Base-by-base conservation (phyloP, 2,329 filamentous ascomycete species). In the Byssothecium circinans region DNA sequence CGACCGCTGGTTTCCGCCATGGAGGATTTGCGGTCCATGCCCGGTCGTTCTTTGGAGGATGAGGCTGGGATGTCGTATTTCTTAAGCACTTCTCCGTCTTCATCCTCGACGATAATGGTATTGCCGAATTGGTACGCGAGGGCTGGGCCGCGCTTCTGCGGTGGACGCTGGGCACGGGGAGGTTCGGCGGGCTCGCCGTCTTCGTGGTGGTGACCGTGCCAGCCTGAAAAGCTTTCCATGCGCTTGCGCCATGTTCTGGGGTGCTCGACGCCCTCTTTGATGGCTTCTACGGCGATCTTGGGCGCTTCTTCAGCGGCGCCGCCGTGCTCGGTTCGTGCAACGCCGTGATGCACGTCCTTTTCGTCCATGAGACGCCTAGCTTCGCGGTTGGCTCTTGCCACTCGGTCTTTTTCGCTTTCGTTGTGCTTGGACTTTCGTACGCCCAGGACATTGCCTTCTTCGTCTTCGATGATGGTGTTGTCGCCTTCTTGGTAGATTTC, bases 91-190 rank as follows among this genome's bases (percentile, higher is more conserved):
- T 95, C 89, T 35, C 89, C 89, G 58, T 91, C 86, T 68, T 88
- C 87, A 53, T 95, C 88, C 72, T 95, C 89, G 14, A 95, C 87
- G 65, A 95, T 92, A 55, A 95, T 89, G 75, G 89, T 91, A 65
- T 89, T 91, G 53, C 89, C 89, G 62, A 90, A 92, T 57, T 91
- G 88, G 65, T 91, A 95, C 4, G 89, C 89, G 39, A 86, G 78
- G n/a, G 89, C 89, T 11, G 88, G 87, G 45, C 87, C 87, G 56
- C 81, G 78, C 30, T 78, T 74, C 32, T 67, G 64, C 35, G 68
- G 61, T 4, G 66, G 54, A 46, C 70, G 68, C 10, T 70, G 60
- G 27, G 67, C 58, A 34, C 58, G 60, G 4, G 62, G 51, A 8
- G 64, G 61, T 34, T 73, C 56, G n/a, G 52, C 42, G 3, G 53